Evolutionary conservation across 257 asterid genomes (phyloP), one percentile per base, ranked within the genome.

Genomic region (Petrea volubilis): DNA sequence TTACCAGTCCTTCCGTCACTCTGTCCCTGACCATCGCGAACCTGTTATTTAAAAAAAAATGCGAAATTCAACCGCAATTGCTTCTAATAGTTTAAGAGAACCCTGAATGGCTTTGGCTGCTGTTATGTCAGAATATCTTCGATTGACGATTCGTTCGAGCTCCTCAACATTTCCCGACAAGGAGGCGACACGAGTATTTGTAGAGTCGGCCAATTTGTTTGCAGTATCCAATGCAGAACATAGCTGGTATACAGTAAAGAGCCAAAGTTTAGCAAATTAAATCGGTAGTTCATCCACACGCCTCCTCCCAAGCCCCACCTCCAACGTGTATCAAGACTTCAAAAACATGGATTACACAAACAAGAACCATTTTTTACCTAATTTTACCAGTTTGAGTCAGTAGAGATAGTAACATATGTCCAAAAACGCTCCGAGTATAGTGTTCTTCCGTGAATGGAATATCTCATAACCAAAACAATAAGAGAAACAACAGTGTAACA

Each of bases 211-310:
- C 95, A 93, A 68, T 59, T 80, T 87, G 83, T 81, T 88, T 20
- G 97, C 95, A 51, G 88, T 87, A 79, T 88, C 95, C 79, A 88
- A 74, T 3, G 97, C 92, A 69, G 82, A 74, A 62, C 96, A 93
- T 60, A 93, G 82, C 96, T 92, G 67, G 33, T n/a, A 41, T 24
- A 52, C 33, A 70, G 51, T 51, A 69, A 58, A 74, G 34, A 62
- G 11, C 5, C 3, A 64, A 64, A 53, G 51, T 34, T 79, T 53
- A 60, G 66, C 75, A 40, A 17, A 52, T 23, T 40, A 13, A 21
- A 15, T n/a, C n/a, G n/a, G n/a, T n/a, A n/a, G n/a, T n/a, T n/a
- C n/a, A n/a, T n/a, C n/a, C n/a, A 44, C 17, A 33, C 7, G 7
- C 38, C 7, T 8, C 0, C 38, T 4, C 38, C 38, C 38, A 33